Conservation (phyloP, 768 basidiomycete species). For the Serendipita sp. region DNA sequence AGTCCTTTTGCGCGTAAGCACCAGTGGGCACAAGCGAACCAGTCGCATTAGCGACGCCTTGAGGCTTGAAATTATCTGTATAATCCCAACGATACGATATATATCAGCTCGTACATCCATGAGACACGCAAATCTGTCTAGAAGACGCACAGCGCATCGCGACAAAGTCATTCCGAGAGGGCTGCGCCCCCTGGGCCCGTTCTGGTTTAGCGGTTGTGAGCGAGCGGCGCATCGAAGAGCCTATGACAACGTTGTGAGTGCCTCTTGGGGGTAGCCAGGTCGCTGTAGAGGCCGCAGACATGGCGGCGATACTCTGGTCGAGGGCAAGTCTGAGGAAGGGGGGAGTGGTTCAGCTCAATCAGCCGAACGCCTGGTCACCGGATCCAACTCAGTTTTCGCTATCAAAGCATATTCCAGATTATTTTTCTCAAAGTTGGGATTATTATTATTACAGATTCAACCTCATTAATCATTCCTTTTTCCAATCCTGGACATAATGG, state of each 20-base stretch:
- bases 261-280: conserved; percentile 1
- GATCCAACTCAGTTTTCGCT: too few relatives aligned
- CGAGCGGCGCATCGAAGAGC: conserved; percentile 1
- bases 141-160: not conserved
- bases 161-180: conserved; percentile 3
- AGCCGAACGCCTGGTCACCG: not conserved
- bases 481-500: too few relatives aligned
- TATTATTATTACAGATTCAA: too few relatives aligned
- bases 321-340: not conserved
- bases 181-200: not conserved
- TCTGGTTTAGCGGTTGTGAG: not conserved
- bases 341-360: not conserved
- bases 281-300: not conserved
- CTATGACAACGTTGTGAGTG: not conserved
- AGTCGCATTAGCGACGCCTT: not conserved
- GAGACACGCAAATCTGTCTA: not conserved
- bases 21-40: not conserved
- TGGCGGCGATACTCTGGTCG: not conserved
- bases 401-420: too few relatives aligned
- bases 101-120: not conserved
- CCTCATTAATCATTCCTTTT: too few relatives aligned
- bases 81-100: not conserved
- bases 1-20: conserved; percentile 2
- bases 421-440: too few relatives aligned
- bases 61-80: conserved; percentile 4